A percentile compares a stretch with the other conserved stretches of the same genome.
Evolutionary conservation across 352 stramenopile genomes (phyloP).

Genomic region (Pelagophyceae sp.): DNA sequence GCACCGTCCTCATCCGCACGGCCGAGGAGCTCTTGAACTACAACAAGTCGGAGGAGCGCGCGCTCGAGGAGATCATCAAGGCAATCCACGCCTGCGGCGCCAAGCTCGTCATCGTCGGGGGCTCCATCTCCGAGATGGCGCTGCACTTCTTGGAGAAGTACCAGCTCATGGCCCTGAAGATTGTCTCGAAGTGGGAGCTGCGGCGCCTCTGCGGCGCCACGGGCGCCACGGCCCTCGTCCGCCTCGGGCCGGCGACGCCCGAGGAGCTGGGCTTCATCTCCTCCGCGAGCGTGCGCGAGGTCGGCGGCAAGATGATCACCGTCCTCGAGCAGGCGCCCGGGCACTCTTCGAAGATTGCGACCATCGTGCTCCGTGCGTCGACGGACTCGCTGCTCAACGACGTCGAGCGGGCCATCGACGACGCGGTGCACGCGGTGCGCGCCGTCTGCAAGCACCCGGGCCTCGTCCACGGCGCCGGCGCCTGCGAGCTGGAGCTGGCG

Average conservation of each 20-base stretch:
- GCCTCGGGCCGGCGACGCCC: slow-evolving; percentile 85
- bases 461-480: slow-evolving; percentile 86
- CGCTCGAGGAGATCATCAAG: slow-evolving; percentile 94
- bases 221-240: slow-evolving; percentile 89
- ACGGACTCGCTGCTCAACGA: slow-evolving; percentile 96
- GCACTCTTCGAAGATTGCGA: slow-evolving; percentile 81
- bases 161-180: slow-evolving; percentile 89
- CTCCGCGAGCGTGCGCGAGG: slow-evolving; percentile 80
- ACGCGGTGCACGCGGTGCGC: slow-evolving; percentile 93
- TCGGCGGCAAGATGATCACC: slow-evolving; percentile 89
- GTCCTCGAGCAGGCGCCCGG: slow-evolving; percentile 87
- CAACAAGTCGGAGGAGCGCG: slow-evolving; percentile 96
- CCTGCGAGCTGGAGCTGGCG: slow-evolving; percentile 89
- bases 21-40: slow-evolving; percentile 98
- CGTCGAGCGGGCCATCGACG: slow-evolving; percentile 93
- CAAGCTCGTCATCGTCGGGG: slow-evolving; percentile 88
- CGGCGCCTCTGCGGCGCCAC: slow-evolving; percentile 90
- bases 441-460: slow-evolving; percentile 81
- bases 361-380: slow-evolving; percentile 76
- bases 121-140: slow-evolving; percentile 95
- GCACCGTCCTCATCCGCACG: slow-evolving; percentile 98
- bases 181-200: slow-evolving; percentile 97
- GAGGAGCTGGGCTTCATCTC: slow-evolving; percentile 96
- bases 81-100: slow-evolving; percentile 87
- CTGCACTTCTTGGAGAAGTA: slow-evolving; percentile 98